Conservation (phyloP, 805 yeast species). For the Metschnikowia sp. region DNA sequence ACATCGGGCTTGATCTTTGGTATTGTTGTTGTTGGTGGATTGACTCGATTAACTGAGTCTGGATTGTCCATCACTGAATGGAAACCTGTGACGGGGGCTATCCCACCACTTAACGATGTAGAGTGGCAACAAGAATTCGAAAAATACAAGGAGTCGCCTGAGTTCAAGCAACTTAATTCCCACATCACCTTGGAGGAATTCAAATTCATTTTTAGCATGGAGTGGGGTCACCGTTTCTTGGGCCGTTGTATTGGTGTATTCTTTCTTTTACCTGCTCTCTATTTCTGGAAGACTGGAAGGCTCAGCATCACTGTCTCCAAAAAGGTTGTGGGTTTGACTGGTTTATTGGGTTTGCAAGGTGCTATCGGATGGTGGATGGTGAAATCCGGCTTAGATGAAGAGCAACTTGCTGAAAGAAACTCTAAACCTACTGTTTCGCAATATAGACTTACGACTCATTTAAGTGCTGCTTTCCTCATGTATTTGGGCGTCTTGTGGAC, state of each 20-base stretch:
- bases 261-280: constrained; percentile 80
- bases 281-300: constrained; percentile 64
- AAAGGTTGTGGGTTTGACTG: constrained; percentile 69
- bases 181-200: constrained; percentile 88
- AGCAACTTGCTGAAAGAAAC: constrained; percentile 70
- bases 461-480: constrained; percentile 86
- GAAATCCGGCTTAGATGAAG: constrained; percentile 84
- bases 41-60: constrained; percentile 92
- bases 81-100: constrained; percentile 94
- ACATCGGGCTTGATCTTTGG: constrained; percentile 89
- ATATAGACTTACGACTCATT: constrained; percentile 88
- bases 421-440: constrained; percentile 98
- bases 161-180: constrained; percentile 82
- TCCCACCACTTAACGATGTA: constrained; percentile 78
- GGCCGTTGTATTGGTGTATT: constrained; percentile 88
- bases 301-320: constrained; percentile 57
- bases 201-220: constrained; percentile 94
- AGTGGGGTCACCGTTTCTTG: constrained; percentile 92
- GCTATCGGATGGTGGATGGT: constrained; percentile 99
- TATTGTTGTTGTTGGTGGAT: constrained; percentile 93
- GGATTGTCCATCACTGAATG: constrained; percentile 97
- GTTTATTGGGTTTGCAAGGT: constrained; percentile 87
- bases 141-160: constrained; percentile 84
- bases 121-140: constrained; percentile 87
- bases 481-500: constrained; percentile 90